These are phyloP conservation scores for Salmacisia buchloeana DNA, from an alignment of 1,284 basidiomycete genomes.

Conservation along the genomic window DNA sequence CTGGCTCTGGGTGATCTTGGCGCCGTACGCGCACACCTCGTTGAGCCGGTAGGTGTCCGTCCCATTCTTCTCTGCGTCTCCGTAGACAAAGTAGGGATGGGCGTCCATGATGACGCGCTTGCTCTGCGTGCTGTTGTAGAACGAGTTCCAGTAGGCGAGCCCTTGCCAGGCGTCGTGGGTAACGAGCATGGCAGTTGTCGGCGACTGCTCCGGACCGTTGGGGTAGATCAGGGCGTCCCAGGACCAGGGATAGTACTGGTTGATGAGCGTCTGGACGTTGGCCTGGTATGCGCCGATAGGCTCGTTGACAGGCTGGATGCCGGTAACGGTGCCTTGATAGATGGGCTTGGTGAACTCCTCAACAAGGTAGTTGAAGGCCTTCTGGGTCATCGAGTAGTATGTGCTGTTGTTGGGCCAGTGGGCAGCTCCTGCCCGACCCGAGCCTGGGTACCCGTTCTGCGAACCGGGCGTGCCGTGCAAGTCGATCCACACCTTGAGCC, in stretches of 20 bases:
- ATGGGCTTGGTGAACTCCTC: conserved; percentile 7
- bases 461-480: conserved; percentile 9
- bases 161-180: conserved; percentile 19
- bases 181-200: conserved; percentile 4
- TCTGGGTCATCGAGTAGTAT: conserved; percentile 8
- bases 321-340: conserved; percentile 15
- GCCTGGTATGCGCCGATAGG: conserved; percentile 8
- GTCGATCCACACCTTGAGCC: conserved; percentile 14
- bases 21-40: conserved; percentile 25
- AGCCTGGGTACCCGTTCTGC: conserved; percentile 8
- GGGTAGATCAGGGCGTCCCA: conserved; percentile 11
- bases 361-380: conserved; percentile 10
- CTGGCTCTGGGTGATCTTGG: conserved; percentile 22
- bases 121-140: conserved; percentile 26
- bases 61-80: conserved; percentile 22
- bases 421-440: neutral
- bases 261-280: conserved; percentile 8
- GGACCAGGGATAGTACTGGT: conserved; percentile 17
- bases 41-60: conserved; percentile 29
- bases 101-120: conserved; percentile 37
- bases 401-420: conserved; percentile 5
- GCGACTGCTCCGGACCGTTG: neutral
- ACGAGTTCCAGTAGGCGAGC: conserved; percentile 17
- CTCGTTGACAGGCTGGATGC: conserved; percentile 9
- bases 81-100: conserved; percentile 42